Base-by-base conservation (phyloP, 2,329 filamentous ascomycete species). In the Tolypocladium cylindrosporum region DNA sequence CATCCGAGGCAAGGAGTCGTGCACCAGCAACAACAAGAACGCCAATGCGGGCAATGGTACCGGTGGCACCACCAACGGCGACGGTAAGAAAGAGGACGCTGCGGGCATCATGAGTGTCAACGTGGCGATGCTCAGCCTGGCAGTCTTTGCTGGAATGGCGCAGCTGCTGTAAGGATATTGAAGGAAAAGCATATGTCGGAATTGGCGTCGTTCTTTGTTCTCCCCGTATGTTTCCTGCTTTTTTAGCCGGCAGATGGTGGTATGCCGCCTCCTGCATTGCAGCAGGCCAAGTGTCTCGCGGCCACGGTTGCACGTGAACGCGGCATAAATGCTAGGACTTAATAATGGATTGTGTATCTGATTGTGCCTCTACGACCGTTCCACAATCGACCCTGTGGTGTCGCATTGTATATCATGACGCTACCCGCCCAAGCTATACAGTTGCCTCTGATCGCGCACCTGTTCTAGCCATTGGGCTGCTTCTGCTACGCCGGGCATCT, bases 11-110 rank as follows among this genome's bases (percentile, higher is more conserved):
- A 61, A 66, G 59, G 71, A 70, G 62, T 72, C 66, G 39, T 86
- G 83, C 77, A 71, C 71, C 36, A 75, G 75, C 67, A 75, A 81
- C 69, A 78, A 80, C 68, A 71, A 71, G 55, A 67, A 76, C 51
- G 81, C 82, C 69, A 83, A 83, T 73, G 69, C 77, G 62, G 79
- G 70, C 55, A 69, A 68, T 57, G 67, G 70, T 57, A 61, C 62
- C 34, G 63, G 66, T 56, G 66, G 59, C 58, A 57, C 58, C 58
- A 63, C 62, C 58, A 62, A 63, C 52, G 61, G 69, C 52, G 45
- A 13, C 14, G 64, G 72, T 56, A 65, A 73, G 42, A 53, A 59
- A 34, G 43, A 72, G 61, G 72, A 72, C 56, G 79, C 77, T 56
- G 75, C 78, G 52, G 76, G 75, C 57, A 66, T 77, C 31, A 60